A percentile compares a stretch with the other conserved stretches of the same genome.
These are phyloP conservation scores for Umbilicaria muhlenbergii DNA, from an alignment of 495 filamentous ascomycete species.

Conservation along the genomic window DNA sequence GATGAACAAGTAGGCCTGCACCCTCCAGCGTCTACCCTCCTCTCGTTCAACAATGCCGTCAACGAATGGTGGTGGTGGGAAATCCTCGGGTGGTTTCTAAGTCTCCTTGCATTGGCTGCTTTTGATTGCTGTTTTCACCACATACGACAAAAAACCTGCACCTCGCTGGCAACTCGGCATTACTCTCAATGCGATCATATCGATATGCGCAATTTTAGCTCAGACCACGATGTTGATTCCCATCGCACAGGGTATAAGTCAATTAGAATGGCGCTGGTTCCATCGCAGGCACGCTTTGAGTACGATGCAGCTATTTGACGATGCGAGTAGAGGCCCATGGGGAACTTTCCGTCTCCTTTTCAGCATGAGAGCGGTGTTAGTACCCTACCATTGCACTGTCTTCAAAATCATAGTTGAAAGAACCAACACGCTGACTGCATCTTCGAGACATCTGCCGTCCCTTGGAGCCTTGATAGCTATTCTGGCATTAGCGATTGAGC, in stretches of 20 bases:
- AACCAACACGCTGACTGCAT: no score
- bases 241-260: constrained; percentile 16
- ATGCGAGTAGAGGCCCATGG: constrained; percentile 24
- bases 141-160: background rate
- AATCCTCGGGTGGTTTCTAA: background rate
- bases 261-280: constrained; percentile 26
- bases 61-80: background rate
- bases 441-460: constrained; percentile 6
- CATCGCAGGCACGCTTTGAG: constrained; percentile 10
- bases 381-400: background rate
- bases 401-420: no score
- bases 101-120: constrained; percentile 1
- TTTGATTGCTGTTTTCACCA: background rate
- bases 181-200: constrained; percentile 20
- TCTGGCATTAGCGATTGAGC: constrained; percentile 17
- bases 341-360: constrained; percentile 21
- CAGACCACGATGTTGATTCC: constrained; percentile 17
- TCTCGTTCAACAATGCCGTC: no score
- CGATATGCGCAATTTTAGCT: constrained; percentile 17
- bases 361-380: background rate
- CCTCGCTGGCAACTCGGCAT: constrained; percentile 5
- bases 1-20: no score
- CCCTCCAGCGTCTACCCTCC: no score
- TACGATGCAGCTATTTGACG: constrained; percentile 19
- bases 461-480: constrained; percentile 18